Base-by-base conservation (phyloP, 2,329 filamentous ascomycete species). In the Camillea tinctor region DNA sequence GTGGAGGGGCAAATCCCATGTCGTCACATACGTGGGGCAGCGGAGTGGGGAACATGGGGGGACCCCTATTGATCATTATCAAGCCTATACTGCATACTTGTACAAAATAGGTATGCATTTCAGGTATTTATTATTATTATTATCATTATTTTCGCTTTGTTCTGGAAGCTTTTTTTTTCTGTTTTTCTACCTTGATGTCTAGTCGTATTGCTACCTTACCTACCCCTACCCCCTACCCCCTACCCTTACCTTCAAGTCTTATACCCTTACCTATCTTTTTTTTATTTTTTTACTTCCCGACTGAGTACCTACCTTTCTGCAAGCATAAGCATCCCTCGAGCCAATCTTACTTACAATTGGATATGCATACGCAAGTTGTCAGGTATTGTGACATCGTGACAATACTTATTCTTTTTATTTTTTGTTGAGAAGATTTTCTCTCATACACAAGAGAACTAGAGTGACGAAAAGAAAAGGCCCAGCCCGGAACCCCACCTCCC, bases 11-110 rank as follows among this genome's bases (percentile, higher is more conserved):
- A 30, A 53, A 19, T 24, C 51, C 24, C 17, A 30, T 53, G 51
- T 53, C 51, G 51, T 53, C 51, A 53, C 51, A 53, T 53, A 53
- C 51, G 51, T 53, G 51, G 51, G 51, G 51, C 51, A 30, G 6
- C 7, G 6, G 20, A 19, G 51, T 19, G 49, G 30, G 19, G 36
- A 44, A 44, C 11, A n/a, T 15, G 36, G 36, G 17, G 20, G 50
- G 50, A 26, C 20, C 24, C 50, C 11, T 24, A 30, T 52, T 26
- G 24, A 26, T 24, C 23, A 13, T 24, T 24, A 52, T 52, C 50
- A 4, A 26, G 50, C 20, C 50, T 52, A n/a, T n/a, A 52, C 2
- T 30, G 13, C 26, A 7, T 30, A 30, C 8, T 26, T 26, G 26
- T 30, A 30, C 26, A 9, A 26, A 4, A 9, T 30, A 30, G 26